Evolutionary conservation across 192 early-diverging fungal genomes (phyloP).

Genomic region (Helicostylum pulchrum): DNA sequence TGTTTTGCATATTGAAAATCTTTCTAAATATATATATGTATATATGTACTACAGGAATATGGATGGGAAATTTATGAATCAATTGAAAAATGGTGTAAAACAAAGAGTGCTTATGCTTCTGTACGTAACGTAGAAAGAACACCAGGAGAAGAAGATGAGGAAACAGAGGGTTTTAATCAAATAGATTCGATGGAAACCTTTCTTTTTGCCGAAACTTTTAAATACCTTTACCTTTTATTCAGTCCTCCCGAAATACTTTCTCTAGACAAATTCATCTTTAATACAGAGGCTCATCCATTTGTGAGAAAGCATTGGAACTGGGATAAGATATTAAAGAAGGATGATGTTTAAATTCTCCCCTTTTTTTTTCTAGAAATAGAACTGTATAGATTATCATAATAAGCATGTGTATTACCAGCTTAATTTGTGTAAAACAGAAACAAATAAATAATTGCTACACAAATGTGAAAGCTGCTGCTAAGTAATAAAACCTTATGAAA

Average conservation of each 20-base stretch:
- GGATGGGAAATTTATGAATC: slow-evolving; percentile 62
- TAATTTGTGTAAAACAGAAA: too few species aligned
- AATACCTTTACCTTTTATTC: slow-evolving; percentile 68
- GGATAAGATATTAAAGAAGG: slow-evolving; percentile 3
- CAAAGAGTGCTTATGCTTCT: slow-evolving; percentile 42
- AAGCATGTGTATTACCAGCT: too few species aligned
- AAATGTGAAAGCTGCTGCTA: background rate
- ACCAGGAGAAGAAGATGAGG: background rate
- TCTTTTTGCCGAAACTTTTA: slow-evolving; percentile 70
- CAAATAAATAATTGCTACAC: too few species aligned
- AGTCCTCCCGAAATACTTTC: slow-evolving; percentile 50
- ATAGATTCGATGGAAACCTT: slow-evolving; percentile 42
- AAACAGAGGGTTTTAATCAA: background rate
- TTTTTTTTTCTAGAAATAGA: background rate
- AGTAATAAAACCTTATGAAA: background rate
- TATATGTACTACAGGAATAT: slow-evolving; percentile 39
- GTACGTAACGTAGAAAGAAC: slow-evolving; percentile 36
- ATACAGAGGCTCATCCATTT: slow-evolving; percentile 71
- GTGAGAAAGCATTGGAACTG: slow-evolving; percentile 46
- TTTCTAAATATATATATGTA: background rate
- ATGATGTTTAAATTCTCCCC: background rate
- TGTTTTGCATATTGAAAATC: background rate
- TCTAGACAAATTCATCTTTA: slow-evolving; percentile 62
- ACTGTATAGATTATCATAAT: background rate
- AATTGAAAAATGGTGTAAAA: slow-evolving; percentile 50